Conservation (phyloP, 2,329 filamentous ascomycete genomes). For the Paraconiothyrium sp. region DNA sequence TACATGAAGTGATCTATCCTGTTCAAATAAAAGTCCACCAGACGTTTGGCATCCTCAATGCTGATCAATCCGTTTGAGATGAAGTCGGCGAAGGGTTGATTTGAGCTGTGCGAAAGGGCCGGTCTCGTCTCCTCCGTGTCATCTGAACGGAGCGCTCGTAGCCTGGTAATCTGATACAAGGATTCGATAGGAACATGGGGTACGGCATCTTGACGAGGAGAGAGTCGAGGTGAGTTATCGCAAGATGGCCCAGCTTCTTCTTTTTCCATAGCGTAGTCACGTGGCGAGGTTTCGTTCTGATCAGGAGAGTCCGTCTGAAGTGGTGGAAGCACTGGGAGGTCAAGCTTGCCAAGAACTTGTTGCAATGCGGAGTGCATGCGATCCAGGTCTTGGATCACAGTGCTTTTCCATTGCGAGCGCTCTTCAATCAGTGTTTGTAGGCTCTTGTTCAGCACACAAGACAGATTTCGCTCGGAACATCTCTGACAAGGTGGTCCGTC, state of each 20-base stretch:
- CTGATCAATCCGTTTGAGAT: constrained; percentile 60
- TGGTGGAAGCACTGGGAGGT: constrained; percentile 49
- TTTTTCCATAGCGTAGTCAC: constrained; percentile 50
- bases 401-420: constrained; percentile 43
- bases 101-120: constrained; percentile 12
- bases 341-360: constrained; percentile 52
- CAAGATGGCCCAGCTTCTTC: constrained; percentile 42
- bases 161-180: constrained; percentile 59
- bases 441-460: constrained; percentile 63
- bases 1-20: constrained; percentile 60
- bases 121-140: constrained; percentile 51
- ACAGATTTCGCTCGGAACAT: constrained; percentile 60
- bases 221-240: constrained; percentile 41
- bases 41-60: constrained; percentile 53
- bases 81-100: constrained; percentile 53
- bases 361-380: constrained; percentile 50
- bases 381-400: constrained; percentile 36
- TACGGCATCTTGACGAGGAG: constrained; percentile 39
- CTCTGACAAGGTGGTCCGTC: constrained; percentile 59
- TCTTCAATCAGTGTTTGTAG: constrained; percentile 61
- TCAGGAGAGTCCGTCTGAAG: constrained; percentile 38
- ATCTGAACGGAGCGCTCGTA: constrained; percentile 45
- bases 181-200: constrained; percentile 56
- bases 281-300: constrained; percentile 30
- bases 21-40: constrained; percentile 54